phyloP scores from a whole-genome alignment of 805 yeast species.

The Yarrowia sp. region DNA sequence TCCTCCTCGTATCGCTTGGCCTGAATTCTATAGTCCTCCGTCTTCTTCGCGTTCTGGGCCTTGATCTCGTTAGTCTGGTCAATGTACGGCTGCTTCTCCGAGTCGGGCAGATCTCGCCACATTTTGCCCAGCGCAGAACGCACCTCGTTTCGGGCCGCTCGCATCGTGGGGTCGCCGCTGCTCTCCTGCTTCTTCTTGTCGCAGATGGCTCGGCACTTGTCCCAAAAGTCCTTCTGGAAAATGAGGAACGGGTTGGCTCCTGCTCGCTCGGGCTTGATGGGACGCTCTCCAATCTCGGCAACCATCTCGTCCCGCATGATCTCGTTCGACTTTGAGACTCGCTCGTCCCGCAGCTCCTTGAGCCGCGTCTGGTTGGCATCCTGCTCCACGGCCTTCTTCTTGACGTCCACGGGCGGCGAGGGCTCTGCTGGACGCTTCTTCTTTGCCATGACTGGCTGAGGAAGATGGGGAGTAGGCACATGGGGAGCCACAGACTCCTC shows the following conservation, averaged over 20 bases:
- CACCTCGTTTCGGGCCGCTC: constrained; percentile 43
- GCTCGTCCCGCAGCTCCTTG: constrained; percentile 35
- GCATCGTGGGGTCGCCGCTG: constrained; percentile 36
- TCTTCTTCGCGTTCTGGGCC: constrained; percentile 38
- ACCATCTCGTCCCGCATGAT: constrained; percentile 40
- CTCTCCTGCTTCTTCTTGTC: constrained; percentile 38
- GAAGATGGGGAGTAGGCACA: constrained; percentile 1
- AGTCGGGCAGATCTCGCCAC: constrained; percentile 44
- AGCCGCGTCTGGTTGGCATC: constrained; percentile 34
- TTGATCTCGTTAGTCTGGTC: constrained; percentile 39
- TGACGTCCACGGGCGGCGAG: constrained; percentile 8
- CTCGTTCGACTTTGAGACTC: constrained; percentile 37
- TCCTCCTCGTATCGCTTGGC: constrained; percentile 41
- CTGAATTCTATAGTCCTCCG: constrained; percentile 38
- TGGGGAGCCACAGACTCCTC: background rate
- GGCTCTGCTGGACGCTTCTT: constrained; percentile 17
- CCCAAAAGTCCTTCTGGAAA: constrained; percentile 46
- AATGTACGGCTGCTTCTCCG: constrained; percentile 41
- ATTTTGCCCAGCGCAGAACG: constrained; percentile 43
- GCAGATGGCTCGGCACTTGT: constrained; percentile 40
- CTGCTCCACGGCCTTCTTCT: constrained; percentile 15
- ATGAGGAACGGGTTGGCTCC: constrained; percentile 45
- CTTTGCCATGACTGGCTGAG: background rate
- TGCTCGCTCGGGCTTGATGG: constrained; percentile 41
- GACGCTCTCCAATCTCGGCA: constrained; percentile 42